phyloP scores from a whole-genome alignment of 768 basidiomycete species.

The Termitomyces titanicus region DNA sequence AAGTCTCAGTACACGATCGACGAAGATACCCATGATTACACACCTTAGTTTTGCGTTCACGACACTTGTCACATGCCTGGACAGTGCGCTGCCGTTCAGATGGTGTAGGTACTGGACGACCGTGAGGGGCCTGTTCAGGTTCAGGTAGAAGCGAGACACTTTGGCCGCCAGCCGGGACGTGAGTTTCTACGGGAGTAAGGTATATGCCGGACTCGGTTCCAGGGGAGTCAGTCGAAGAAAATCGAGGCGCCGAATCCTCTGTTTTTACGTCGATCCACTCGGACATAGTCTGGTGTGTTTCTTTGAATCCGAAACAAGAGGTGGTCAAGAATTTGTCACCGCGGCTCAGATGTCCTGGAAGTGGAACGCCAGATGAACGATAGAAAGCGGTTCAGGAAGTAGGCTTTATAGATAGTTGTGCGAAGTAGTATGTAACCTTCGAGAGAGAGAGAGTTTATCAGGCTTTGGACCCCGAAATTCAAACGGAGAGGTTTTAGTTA shows the following conservation, averaged over 20 bases:
- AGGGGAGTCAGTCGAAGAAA: constrained; percentile 7
- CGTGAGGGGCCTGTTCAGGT: constrained; percentile 10
- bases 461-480: constrained; percentile 21
- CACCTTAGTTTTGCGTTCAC: constrained; percentile 58
- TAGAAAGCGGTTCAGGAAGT: constrained; percentile 12
- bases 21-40: neutral
- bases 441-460: constrained; percentile 15
- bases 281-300: constrained; percentile 7
- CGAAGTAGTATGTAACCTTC: constrained; percentile 8
- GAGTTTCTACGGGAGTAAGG: constrained; percentile 6
- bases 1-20: neutral
- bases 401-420: constrained; percentile 6
- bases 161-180: constrained; percentile 6
- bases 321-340: neutral
- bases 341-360: neutral
- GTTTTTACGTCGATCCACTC: constrained; percentile 12
- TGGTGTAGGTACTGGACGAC: constrained; percentile 14
- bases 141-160: constrained; percentile 13
- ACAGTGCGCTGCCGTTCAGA: constrained; percentile 39
- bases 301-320: neutral
- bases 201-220: constrained; percentile 4
- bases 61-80: constrained; percentile 56
- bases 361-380: neutral
- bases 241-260: constrained; percentile 8
- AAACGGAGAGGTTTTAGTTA: constrained; percentile 16